Evolutionary conservation across 2,329 filamentous ascomycete species (phyloP).

Genomic region (Nemania serpens): DNA sequence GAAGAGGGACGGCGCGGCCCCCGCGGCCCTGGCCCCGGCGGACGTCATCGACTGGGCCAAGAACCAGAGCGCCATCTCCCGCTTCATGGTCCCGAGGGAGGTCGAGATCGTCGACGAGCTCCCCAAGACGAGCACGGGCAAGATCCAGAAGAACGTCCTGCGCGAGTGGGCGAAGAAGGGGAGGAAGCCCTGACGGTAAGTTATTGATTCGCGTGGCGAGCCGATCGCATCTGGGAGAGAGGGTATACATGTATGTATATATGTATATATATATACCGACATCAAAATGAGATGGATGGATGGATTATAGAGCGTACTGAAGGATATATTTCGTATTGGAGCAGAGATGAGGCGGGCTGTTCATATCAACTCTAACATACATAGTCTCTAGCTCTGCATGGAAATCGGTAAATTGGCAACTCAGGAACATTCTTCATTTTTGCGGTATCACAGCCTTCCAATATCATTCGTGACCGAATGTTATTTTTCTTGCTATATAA

Average conservation of each 20-base stretch:
- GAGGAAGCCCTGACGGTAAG: slow-evolving; percentile 5
- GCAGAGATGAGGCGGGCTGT: not conserved
- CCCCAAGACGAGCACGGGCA: slow-evolving; percentile 96
- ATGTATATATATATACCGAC: not conserved
- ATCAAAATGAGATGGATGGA: no score
- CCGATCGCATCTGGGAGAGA: not conserved
- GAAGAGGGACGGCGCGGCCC: slow-evolving; percentile 46
- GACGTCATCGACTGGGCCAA: slow-evolving; percentile 88
- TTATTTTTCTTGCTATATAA: no score
- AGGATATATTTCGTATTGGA: no score
- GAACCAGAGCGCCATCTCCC: slow-evolving; percentile 77
- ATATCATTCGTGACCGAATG: no score
- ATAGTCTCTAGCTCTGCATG: not conserved
- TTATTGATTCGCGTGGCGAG: not conserved
- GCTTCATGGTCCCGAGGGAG: slow-evolving; percentile 82
- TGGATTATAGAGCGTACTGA: no score
- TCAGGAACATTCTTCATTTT: not conserved
- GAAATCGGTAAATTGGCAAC: no score
- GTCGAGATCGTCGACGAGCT: slow-evolving; percentile 83
- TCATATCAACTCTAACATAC: not conserved
- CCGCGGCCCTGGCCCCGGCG: slow-evolving; percentile 58
- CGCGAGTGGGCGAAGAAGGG: slow-evolving; percentile 75
- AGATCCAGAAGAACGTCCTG: slow-evolving; percentile 93
- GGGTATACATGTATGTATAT: not conserved
- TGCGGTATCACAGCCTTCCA: not conserved